Conservation (phyloP, 2,329 filamentous ascomycete species). For the Monosporascus sp. region DNA sequence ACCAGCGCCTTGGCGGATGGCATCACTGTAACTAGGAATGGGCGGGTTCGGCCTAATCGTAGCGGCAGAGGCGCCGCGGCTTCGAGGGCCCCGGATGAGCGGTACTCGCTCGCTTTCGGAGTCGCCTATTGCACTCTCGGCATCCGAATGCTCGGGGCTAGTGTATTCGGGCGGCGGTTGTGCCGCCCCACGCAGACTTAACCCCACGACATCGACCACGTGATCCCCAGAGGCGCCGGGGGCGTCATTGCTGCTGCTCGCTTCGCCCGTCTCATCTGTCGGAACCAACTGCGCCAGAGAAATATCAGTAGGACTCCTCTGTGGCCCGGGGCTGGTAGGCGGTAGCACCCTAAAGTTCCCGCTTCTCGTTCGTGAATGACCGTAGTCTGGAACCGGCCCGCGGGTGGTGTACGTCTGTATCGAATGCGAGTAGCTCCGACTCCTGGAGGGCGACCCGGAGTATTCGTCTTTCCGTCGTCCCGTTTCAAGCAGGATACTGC, state of each 20-base stretch:
- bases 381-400: slow-evolving; percentile 43
- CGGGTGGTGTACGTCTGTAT: slow-evolving; percentile 34
- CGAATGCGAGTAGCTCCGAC: slow-evolving; percentile 41
- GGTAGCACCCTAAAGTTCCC: slow-evolving; percentile 71
- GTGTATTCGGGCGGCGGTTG: slow-evolving; percentile 68
- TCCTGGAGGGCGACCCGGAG: slow-evolving; percentile 34
- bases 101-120: slow-evolving; percentile 51
- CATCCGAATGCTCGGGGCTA: slow-evolving; percentile 57
- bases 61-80: slow-evolving; percentile 43
- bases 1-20: slow-evolving; percentile 51
- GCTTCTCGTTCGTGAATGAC: slow-evolving; percentile 69
- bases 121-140: slow-evolving; percentile 50
- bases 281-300: slow-evolving; percentile 81
- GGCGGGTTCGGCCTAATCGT: slow-evolving; percentile 49
- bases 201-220: slow-evolving; percentile 31
- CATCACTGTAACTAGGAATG: slow-evolving; percentile 79
- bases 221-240: slow-evolving; percentile 29
- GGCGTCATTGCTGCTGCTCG: slow-evolving; percentile 42
- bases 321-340: slow-evolving; percentile 81
- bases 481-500: slow-evolving; percentile 88
- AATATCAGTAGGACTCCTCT: slow-evolving; percentile 90
- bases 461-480: slow-evolving; percentile 60
- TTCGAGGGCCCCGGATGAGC: slow-evolving; percentile 45
- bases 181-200: slow-evolving; percentile 49
- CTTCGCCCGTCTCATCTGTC: slow-evolving; percentile 66